A percentile compares a stretch with the other conserved stretches of the same genome.
These are phyloP conservation scores for Mentha longifolia DNA, from an alignment of 257 asterid species.

Conservation along the genomic window DNA sequence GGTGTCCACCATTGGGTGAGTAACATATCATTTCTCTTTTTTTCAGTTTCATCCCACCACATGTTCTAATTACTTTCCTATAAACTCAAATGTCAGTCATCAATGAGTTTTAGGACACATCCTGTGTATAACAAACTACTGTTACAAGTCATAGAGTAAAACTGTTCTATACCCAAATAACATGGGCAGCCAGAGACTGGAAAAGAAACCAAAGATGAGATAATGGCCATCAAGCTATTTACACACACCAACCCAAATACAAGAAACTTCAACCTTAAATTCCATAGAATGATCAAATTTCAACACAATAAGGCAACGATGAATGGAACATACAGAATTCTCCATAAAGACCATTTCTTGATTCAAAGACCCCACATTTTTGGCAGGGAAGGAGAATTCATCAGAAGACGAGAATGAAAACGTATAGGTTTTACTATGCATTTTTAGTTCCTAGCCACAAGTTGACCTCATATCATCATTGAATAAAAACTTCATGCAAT, in stretches of 20 bases:
- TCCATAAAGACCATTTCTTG: constrained; percentile 11
- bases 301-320: neutral
- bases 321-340: neutral
- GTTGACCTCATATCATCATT: neutral
- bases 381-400: neutral
- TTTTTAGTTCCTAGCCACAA: neutral
- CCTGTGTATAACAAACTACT: neutral
- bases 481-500: too few species aligned
- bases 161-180: neutral
- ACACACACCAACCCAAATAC: neutral
- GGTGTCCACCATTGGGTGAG: too few species aligned
- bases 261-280: neutral
- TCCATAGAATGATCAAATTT: constrained; percentile 1
- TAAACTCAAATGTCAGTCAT: neutral
- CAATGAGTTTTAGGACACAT: neutral
- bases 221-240: neutral
- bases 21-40: too few species aligned
- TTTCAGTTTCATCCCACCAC: too few species aligned
- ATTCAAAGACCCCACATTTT: neutral
- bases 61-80: neutral
- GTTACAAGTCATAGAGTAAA: neutral
- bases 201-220: neutral
- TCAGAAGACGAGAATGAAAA: neutral
- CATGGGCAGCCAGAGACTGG: neutral
- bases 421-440: neutral